These are phyloP conservation scores for Beauveria sp. DNA, from an alignment of 2,329 filamentous ascomycete genomes.

Conservation along the genomic window DNA sequence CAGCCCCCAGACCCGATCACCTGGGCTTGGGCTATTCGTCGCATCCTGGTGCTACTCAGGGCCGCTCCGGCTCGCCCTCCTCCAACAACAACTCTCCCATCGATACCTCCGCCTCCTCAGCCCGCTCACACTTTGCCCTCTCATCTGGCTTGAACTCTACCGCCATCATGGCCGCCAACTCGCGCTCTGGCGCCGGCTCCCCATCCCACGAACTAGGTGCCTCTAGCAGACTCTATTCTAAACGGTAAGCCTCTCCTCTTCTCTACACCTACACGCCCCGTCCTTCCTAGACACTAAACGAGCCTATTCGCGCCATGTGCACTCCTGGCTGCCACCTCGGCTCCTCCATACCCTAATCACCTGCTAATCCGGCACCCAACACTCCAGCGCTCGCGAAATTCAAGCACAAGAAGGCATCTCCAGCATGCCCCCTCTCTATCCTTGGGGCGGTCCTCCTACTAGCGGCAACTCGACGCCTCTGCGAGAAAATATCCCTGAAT, in stretches of 20 bases:
- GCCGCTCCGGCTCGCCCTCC: slow-evolving; percentile 72
- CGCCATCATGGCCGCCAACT: slow-evolving; percentile 50
- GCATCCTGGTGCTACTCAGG: slow-evolving; percentile 52
- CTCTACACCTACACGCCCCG: not conserved
- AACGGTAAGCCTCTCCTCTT: slow-evolving; percentile 59
- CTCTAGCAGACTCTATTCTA: slow-evolving; percentile 73
- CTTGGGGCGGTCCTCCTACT: slow-evolving; percentile 92
- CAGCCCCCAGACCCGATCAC: slow-evolving; percentile 78
- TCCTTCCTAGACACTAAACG: not conserved
- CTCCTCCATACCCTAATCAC: not conserved
- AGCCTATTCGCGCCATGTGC: not conserved
- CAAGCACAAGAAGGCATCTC: slow-evolving; percentile 88
- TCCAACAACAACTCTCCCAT: slow-evolving; percentile 72
- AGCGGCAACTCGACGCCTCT: slow-evolving; percentile 94
- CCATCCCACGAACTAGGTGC: slow-evolving; percentile 83
- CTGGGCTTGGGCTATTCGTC: slow-evolving; percentile 77
- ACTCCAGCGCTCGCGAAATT: slow-evolving; percentile 77
- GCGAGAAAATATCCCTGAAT: slow-evolving; percentile 95
- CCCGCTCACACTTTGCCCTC: slow-evolving; percentile 67
- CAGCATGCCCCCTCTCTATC: slow-evolving; percentile 57
- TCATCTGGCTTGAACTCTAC: slow-evolving; percentile 53
- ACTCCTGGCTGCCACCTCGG: not conserved
- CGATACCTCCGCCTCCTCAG: slow-evolving; percentile 56
- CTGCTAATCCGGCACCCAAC: not conserved
- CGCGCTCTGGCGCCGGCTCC: slow-evolving; percentile 85